Evolutionary conservation across 257 asterid species (phyloP).

Genomic region (Lithospermum erythrorhizon): DNA sequence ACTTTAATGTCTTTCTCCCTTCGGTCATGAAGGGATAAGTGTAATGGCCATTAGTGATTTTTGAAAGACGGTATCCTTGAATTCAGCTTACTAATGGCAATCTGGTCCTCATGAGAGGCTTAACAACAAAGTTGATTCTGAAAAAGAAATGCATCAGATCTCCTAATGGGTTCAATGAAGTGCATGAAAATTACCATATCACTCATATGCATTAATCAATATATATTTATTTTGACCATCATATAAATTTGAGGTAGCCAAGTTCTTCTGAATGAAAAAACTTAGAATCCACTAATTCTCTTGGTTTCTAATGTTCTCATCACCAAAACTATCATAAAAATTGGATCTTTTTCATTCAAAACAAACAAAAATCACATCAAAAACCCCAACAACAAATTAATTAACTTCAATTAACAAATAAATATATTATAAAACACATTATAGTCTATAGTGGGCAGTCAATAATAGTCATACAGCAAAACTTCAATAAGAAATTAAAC

Average conservation of each 20-base stretch:
- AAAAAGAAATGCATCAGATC: conserved; percentile 28
- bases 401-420: neutral
- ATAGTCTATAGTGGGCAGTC: neutral
- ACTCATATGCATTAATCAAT: too few relatives aligned
- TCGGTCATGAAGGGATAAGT: conserved; percentile 86
- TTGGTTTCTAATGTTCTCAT: too few relatives aligned
- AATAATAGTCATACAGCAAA: neutral
- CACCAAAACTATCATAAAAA: neutral
- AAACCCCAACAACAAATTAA: too few relatives aligned
- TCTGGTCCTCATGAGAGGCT: conserved; percentile 93
- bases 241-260: too few relatives aligned
- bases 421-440: neutral
- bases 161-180: conserved; percentile 13
- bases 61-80: conserved; percentile 75
- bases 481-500: neutral
- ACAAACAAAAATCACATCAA: too few relatives aligned
- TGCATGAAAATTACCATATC: conserved; percentile 15
- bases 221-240: too few relatives aligned
- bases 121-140: conserved; percentile 83
- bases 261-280: too few relatives aligned
- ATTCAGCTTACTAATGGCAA: conserved; percentile 79
- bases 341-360: neutral
- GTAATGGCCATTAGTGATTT: conserved; percentile 77
- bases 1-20: conserved; percentile 73
- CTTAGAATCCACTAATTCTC: too few relatives aligned